Base-by-base conservation (phyloP, 2,329 filamentous ascomycete species). In the Fusarium gaditjirri region DNA sequence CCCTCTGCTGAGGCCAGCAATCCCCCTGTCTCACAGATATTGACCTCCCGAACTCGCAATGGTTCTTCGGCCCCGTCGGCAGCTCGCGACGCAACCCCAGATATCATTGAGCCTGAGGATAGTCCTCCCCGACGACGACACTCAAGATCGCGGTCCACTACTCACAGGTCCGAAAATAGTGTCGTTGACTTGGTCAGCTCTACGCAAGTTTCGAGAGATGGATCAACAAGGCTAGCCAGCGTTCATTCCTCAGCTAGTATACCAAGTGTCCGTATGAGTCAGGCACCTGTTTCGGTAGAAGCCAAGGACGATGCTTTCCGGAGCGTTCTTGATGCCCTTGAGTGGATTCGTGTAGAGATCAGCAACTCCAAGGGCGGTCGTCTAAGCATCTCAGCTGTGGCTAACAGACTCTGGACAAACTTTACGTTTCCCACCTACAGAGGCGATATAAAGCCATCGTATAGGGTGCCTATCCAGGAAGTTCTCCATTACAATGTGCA, bases 401-500 rank as follows among this genome's bases (percentile, higher is more conserved):
- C 80, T 27, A 80, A 78, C 49, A 76, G 73, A n/a, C 35, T 83
- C 5, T 83, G 80, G 68, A 78, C 79, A 25, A 61, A 56, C 27
- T 80, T 80, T 68, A 77, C 70, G 35, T 79, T 83, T 33, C 79
- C 80, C 12, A 61, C 57, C 31, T 75, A 66, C 41, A 80, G 76
- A 39, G 77, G 67, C 7, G 75, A 73, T 0, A 53, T 77, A 16
- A 72, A 43, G 9, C 81, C 77, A 25, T 76, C 78, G n/a, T 84
- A 85, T 73, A 84, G 78, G 50, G 80, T 87, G 14, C 81, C 80
- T 6, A 77, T 81, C 6, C 61, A 78, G 41, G 83, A 87, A 41
- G 75, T 88, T 6, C 74, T 86, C 5, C 79, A 83, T 17, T 87
- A 85, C 66, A 84, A 86, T 58, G 81, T 85, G 3, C 72, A 71